Evolutionary conservation across 805 yeast species (phyloP).

Genomic region (Lipomyces orientalis): DNA sequence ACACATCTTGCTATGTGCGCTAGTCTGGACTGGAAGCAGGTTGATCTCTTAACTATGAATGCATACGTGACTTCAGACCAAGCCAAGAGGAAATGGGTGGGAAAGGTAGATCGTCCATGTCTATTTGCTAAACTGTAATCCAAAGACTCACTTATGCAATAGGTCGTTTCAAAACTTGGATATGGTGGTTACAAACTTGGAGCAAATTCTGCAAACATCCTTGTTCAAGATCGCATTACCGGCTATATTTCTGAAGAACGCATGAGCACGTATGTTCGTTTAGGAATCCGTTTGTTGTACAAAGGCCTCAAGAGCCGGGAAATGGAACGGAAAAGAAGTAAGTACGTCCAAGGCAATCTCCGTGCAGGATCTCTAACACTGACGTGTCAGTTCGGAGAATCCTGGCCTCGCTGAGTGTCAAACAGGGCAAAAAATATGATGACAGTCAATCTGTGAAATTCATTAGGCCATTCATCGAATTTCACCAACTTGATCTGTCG

Average conservation of each 20-base stretch:
- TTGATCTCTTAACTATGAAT: slow-evolving; percentile 65
- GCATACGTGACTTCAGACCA: slow-evolving; percentile 77
- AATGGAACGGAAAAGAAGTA: slow-evolving; percentile 56
- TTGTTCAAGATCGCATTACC: slow-evolving; percentile 89
- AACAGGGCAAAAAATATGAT: slow-evolving; percentile 87
- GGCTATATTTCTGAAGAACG: slow-evolving; percentile 93
- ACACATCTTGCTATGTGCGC: slow-evolving; percentile 89
- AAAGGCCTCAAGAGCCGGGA: slow-evolving; percentile 68
- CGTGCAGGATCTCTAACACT: not conserved
- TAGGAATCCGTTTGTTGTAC: slow-evolving; percentile 85
- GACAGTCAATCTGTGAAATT: slow-evolving; percentile 65
- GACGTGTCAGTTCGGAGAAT: slow-evolving; percentile 54
- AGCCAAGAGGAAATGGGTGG: slow-evolving; percentile 89
- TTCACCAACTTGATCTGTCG: slow-evolving; percentile 76
- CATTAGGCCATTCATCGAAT: slow-evolving; percentile 77
- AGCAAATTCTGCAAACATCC: slow-evolving; percentile 87
- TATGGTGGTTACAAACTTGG: slow-evolving; percentile 89
- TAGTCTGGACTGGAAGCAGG: slow-evolving; percentile 73
- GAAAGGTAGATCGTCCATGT: slow-evolving; percentile 51
- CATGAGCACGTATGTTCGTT: slow-evolving; percentile 83
- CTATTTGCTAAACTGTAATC: not conserved
- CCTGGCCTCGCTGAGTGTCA: slow-evolving; percentile 67
- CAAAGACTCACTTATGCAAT: not conserved
- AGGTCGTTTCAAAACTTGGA: slow-evolving; percentile 75
- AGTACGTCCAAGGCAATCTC: not conserved